Evolutionary conservation across 345 rosid species (phyloP), one percentile per base, ranked within the genome.

Genomic region (Gossypium bickii): DNA sequence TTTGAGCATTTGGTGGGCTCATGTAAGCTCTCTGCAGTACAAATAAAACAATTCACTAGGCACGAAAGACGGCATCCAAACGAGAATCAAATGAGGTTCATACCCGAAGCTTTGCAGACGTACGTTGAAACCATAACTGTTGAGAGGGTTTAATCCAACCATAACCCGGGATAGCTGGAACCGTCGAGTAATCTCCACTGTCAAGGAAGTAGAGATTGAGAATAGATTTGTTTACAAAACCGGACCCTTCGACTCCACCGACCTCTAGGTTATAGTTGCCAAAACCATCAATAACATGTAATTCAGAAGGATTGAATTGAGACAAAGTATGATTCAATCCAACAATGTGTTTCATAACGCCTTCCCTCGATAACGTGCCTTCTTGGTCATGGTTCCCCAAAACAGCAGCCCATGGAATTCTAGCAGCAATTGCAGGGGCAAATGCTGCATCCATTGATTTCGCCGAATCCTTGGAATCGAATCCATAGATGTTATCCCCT

Each of bases 321-420:
- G 99, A 88, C 81, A 90, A 66, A 13, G 98, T 79, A 83, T 91
- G 83, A 18, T 87, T 79, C 62, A 95, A 78, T 49, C 81, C 86
- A 69, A 80, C 90, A 12, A 95, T 80, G 78, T 95, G 88, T 67
- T 86, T 93, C 98, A 93, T 94, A 34, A 94, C 84, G 43, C 88
- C 89, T 81, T 87, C 89, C 84, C 98, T 86, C 1, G 92, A 88
- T 67, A 94, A 81, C 51, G 87, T 86, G 12, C 92, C 86, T 86
- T 94, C 88, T 78, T 93, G 96, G 73, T 95, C 98, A 70, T 95
- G 98, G 78, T 93, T 95, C 34, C 99, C 99, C 63, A 93, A 78
- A 66, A 95, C 78, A 22, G 97, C 98, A 27, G 81, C 96, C 99
- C 98, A 95, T 22, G 97, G 97, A 74, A 95, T 89, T 66, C 82